Conservation (phyloP, 1,139 yeast species). For the Zygosaccharomyces sapae region DNA sequence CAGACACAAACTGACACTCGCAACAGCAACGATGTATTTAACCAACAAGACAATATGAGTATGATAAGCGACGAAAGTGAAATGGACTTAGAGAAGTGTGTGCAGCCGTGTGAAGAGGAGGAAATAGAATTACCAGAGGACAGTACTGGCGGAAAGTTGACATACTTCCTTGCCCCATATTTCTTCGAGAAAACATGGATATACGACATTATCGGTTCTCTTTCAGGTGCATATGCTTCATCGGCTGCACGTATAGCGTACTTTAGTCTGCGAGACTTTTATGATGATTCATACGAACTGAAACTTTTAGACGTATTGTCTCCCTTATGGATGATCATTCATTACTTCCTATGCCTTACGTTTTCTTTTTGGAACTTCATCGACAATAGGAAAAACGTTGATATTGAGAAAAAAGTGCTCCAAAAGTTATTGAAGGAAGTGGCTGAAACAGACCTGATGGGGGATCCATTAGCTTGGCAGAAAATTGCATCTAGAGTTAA, state of each 20-base stretch:
- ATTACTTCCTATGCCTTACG: not conserved
- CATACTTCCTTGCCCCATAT: not conserved
- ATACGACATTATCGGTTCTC: not conserved
- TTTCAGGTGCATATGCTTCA: not conserved
- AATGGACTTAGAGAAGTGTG: not conserved
- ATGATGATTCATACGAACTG: not conserved
- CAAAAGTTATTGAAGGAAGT: not conserved
- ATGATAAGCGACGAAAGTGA: not conserved
- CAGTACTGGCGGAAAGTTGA: not conserved
- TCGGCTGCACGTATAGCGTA: not conserved
- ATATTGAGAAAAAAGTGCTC: not conserved
- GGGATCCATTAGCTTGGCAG: constrained; percentile 1
- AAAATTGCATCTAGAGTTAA: not conserved
- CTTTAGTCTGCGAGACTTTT: not conserved
- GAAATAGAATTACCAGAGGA: not conserved
- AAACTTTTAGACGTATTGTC: not conserved
- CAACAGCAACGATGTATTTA: not conserved
- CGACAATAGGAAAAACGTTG: not conserved
- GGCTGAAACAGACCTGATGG: not conserved
- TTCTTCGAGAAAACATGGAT: not conserved
- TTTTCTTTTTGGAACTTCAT: not conserved
- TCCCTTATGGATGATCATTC: not conserved
- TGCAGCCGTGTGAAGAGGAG: not conserved
- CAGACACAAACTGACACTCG: not conserved
- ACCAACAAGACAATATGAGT: not conserved